phyloP scores from a whole-genome alignment of 2,329 filamentous ascomycete genomes.

The Phialemonium atrogriseum region DNA sequence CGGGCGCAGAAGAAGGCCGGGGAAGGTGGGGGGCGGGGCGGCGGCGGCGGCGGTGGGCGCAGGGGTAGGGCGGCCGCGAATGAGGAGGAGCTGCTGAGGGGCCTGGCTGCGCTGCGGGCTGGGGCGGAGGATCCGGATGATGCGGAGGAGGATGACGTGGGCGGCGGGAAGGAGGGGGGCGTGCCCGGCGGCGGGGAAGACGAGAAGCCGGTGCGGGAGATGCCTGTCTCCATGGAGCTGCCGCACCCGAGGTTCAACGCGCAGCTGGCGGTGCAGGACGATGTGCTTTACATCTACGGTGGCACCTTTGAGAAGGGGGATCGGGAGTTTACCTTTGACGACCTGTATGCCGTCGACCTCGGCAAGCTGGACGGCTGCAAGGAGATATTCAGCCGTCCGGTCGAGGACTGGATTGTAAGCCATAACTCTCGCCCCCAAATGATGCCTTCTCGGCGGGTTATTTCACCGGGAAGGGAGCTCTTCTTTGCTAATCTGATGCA shows the following conservation, averaged over 20 bases:
- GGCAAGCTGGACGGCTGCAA: constrained; percentile 91
- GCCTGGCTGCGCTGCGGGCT: constrained; percentile 76
- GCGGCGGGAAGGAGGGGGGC: constrained; percentile 28
- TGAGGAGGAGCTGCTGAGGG: constrained; percentile 81
- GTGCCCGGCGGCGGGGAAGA: constrained; percentile 46
- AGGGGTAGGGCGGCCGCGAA: constrained; percentile 78
- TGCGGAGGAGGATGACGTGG: constrained; percentile 32
- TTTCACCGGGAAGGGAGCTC: background rate
- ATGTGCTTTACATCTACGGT: constrained; percentile 88
- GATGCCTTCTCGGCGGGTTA: no score
- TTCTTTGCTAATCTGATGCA: constrained; percentile 8
- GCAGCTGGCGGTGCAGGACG: constrained; percentile 82
- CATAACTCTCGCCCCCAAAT: no score
- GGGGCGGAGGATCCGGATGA: constrained; percentile 56
- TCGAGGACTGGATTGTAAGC: constrained; percentile 73
- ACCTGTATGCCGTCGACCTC: constrained; percentile 88
- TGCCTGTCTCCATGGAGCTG: constrained; percentile 67
- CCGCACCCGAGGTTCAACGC: constrained; percentile 89
- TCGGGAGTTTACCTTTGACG: constrained; percentile 90
- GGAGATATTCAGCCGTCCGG: constrained; percentile 78
- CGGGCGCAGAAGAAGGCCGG: constrained; percentile 56
- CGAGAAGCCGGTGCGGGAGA: constrained; percentile 49
- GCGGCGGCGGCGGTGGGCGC: constrained; percentile 36
- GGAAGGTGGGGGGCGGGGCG: constrained; percentile 26
- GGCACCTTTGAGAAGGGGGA: constrained; percentile 95